These are phyloP conservation scores for Priceomyces melissophilus DNA, from an alignment of 805 yeast genomes.

Conservation along the genomic window DNA sequence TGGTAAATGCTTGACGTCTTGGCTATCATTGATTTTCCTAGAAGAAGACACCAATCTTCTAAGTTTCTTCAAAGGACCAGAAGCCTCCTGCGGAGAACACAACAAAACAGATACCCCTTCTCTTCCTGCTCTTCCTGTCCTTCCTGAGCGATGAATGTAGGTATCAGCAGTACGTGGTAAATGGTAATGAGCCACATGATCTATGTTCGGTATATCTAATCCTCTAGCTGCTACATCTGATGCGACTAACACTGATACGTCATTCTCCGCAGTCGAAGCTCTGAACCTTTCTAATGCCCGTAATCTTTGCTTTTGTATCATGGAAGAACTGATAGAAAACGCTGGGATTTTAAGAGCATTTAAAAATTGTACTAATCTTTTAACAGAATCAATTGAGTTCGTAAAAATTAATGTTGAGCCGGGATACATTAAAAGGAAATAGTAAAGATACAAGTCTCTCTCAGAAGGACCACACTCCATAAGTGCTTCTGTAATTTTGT, in stretches of 20 bases:
- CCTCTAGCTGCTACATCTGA: constrained; percentile 99
- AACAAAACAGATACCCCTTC: constrained; percentile 95
- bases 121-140: constrained; percentile 95
- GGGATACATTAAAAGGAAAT: constrained; percentile 79
- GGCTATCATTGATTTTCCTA: constrained; percentile 29
- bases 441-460: constrained; percentile 85
- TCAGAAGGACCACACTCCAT: constrained; percentile 90
- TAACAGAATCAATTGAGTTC: constrained; percentile 92
- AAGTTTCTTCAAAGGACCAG: constrained; percentile 80
- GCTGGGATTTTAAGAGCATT: constrained; percentile 65
- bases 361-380: constrained; percentile 74
- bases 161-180: constrained; percentile 92
- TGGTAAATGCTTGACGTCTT: constrained; percentile 65
- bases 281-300: constrained; percentile 80
- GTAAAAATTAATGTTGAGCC: constrained; percentile 90
- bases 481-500: constrained; percentile 74
- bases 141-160: constrained; percentile 92
- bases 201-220: constrained; percentile 82
- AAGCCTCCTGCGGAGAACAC: constrained; percentile 90
- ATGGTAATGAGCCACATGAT: constrained; percentile 95
- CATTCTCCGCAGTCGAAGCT: constrained; percentile 43
- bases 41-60: constrained; percentile 48
- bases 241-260: constrained; percentile 73
- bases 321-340: constrained; percentile 84
- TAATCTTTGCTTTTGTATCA: constrained; percentile 92